Conservation (phyloP, 352 stramenopile species). For the Globisporangium nodosum region DNA sequence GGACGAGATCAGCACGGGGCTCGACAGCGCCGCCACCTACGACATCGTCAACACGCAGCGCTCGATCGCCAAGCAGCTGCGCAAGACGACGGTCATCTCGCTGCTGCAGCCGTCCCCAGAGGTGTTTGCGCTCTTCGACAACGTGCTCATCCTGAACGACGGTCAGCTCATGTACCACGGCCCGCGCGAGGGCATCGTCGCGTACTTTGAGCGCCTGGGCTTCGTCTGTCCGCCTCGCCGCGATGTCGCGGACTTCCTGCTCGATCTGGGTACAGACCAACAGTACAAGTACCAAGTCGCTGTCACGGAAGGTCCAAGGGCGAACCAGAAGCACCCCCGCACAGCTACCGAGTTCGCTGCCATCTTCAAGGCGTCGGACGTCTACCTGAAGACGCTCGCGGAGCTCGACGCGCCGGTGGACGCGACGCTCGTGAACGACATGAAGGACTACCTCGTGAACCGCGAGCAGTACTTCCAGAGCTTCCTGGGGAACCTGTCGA, state of each 20-base stretch:
- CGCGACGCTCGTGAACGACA: constrained; percentile 16
- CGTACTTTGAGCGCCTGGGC: constrained; percentile 36
- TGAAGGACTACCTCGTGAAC: too few species aligned
- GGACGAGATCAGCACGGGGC: constrained; percentile 89
- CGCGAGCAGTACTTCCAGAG: too few species aligned
- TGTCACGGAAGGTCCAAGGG: too few species aligned
- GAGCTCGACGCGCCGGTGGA: too few species aligned
- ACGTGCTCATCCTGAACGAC: constrained; percentile 54
- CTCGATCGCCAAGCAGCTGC: constrained; percentile 27
- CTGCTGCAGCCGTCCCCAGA: constrained; percentile 51
- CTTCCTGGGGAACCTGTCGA: constrained; percentile 35
- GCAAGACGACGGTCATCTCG: constrained; percentile 46
- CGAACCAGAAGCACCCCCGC: constrained; percentile 7
- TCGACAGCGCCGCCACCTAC: constrained; percentile 86
- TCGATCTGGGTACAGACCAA: constrained; percentile 41
- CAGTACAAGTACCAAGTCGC: constrained; percentile 24
- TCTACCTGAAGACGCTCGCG: too few species aligned
- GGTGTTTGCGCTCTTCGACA: constrained; percentile 51
- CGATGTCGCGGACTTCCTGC: constrained; percentile 46
- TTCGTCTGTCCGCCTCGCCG: constrained; percentile 34
- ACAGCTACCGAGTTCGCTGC: too few species aligned
- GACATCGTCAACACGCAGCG: constrained; percentile 80
- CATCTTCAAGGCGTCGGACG: too few species aligned
- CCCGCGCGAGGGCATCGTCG: constrained; percentile 22
- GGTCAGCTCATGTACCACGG: constrained; percentile 60